Evolutionary conservation across 1,139 yeast species (phyloP), one percentile per base, ranked within the genome.

Genomic region (Candida gigantensis): DNA sequence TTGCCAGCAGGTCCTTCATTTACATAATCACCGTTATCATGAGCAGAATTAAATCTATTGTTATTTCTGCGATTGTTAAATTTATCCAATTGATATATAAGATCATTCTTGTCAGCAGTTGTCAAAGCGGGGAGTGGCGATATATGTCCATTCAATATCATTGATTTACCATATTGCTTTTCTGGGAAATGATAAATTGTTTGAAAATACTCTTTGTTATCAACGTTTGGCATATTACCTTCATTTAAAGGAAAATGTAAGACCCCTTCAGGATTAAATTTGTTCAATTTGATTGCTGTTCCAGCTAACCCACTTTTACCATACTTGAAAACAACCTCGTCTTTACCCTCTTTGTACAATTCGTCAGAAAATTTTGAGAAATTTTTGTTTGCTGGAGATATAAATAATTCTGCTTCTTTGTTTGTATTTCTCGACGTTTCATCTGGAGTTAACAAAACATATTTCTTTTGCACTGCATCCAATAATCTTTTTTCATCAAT

Each of bases 401-500:
- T 68, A 41, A 79, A 68, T 28, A 84, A 56, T 15, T 80, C 79
- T 32, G 84, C 88, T 24, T 73, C 62, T 49, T 79, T 81, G 47
- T 79, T 69, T 8, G 81, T 77, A 50, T 90, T 90, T 58, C 97
- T 71, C 17, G 74, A 68, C 17, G 51, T 65, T 52, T 90, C 97
- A n/a, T 71, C 81, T 2, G 77, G 84, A 0, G 89, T 74, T 34
- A 90, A 67, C 26, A 69, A 61, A 2, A 72, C 64, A 55, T 90
- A 90, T 42, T 83, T 80, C 2, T 65, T 76, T 36, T 77, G 74
- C 3, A 89, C 95, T 1, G 81, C 82, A 9, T 65, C 62, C 38
- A 89, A 62, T 33, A 90, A 68, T 49, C 96, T 68, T n/a, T 60
- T 58, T 51, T 87, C 96, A 51, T 90, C 96, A 51, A 90, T 90